Base-by-base conservation (phyloP, 345 rosid species). In the Garcia nutans region DNA sequence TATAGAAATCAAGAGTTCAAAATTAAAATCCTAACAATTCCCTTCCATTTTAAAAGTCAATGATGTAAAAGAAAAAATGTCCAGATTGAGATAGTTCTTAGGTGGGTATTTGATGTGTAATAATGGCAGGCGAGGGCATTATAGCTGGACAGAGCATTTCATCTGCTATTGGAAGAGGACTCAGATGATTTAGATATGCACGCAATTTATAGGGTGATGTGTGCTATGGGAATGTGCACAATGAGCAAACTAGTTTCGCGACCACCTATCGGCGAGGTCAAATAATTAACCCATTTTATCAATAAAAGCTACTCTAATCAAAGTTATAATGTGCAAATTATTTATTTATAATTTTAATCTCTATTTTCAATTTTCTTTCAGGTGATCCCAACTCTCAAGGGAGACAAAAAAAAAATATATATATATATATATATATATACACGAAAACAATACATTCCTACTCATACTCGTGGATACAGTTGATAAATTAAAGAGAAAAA, bases 301-400 rank as follows among this genome's bases (percentile, higher is more conserved):
- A 54, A 12, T 54, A 15, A 3, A 54, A 16, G 6, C 57, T 13
- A 8, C 17, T 54, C 19, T 15, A 54, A 3, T 17, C 1, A 54
- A 1, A 13, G 3, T 6, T 54, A 54, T 54, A 45, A 45, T 45
- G 12, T 45, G 12, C 12, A 45, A 45, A 7, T 45, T 45, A 45
- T 45, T 7, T 17, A 50, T 15, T 17, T 63, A 45, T 17, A 50
- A 10, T 17, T 63, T 16, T 28, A 13, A 37, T 15, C 4, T 20
- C 6, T 2, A 2, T 5, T 13, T 22, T 10, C 41, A 23, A 16
- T 16, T 31, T 57, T 19, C 58, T 11, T 76, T 6, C 81, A 83
- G 86, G 85, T 86, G 64, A 78, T 86, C 31, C 67, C 82, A 71
- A 74, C 82, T 66, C 88, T 86, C 26, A 80, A 75, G 82, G 88